These are phyloP conservation scores for Lepiota brunneoincarnata DNA, from an alignment of 768 basidiomycete genomes.

Conservation along the genomic window DNA sequence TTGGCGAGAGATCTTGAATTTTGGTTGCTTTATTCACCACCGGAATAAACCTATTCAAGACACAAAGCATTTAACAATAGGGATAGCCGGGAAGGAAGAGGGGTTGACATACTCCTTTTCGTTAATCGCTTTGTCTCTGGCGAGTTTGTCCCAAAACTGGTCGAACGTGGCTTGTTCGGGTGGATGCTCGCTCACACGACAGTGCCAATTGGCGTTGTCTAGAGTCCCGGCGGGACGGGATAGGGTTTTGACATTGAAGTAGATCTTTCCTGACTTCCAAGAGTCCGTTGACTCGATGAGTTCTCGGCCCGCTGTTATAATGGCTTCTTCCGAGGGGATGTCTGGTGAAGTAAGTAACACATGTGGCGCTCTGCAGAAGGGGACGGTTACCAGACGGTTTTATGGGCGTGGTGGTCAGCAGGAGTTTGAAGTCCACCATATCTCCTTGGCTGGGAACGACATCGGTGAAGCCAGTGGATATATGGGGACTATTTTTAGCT, in stretches of 20 bases:
- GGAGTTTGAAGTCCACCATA: slow-evolving; percentile 16
- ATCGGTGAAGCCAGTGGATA: no score
- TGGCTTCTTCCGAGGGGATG: slow-evolving; percentile 57
- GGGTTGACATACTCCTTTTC: slow-evolving; percentile 57
- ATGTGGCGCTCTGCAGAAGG: not conserved
- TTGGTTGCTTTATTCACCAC: slow-evolving; percentile 61
- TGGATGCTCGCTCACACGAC: slow-evolving; percentile 64
- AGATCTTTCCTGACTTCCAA: slow-evolving; percentile 72
- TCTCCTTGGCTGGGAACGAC: not conserved
- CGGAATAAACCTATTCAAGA: slow-evolving; percentile 53
- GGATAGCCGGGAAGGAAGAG: not conserved
- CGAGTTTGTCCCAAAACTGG: slow-evolving; percentile 68
- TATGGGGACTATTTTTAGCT: slow-evolving; percentile 4
- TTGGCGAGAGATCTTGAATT: slow-evolving; percentile 62
- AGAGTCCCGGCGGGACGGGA: slow-evolving; percentile 47
- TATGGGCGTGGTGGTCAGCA: slow-evolving; percentile 25
- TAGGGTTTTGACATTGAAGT: slow-evolving; percentile 54
- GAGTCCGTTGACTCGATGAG: slow-evolving; percentile 52
- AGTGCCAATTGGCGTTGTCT: slow-evolving; percentile 66
- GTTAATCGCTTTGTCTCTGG: slow-evolving; percentile 60
- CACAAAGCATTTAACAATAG: not conserved
- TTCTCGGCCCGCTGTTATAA: slow-evolving; percentile 50
- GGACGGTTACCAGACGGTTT: slow-evolving; percentile 23
- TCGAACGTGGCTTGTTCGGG: slow-evolving; percentile 70
- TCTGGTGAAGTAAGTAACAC: slow-evolving; percentile 33